Conservation (phyloP, 2,329 filamentous ascomycete genomes). For the Xylariaceae sp. region DNA sequence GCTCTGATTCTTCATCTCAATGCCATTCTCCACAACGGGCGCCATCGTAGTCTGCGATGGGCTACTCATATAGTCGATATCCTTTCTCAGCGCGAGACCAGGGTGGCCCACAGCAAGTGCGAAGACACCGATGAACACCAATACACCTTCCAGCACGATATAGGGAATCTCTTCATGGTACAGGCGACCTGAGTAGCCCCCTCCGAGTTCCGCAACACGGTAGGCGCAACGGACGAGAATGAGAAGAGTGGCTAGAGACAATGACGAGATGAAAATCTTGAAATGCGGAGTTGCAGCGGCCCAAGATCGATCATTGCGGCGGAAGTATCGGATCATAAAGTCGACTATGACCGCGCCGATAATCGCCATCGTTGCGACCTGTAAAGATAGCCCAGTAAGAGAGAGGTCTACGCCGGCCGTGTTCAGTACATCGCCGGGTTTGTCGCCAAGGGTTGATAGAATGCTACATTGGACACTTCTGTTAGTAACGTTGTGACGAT, state of each 20-base stretch:
- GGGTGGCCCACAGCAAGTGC: slow-evolving; percentile 42
- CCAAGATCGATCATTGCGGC: background rate
- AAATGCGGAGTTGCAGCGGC: slow-evolving; percentile 31
- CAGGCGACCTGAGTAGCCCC: slow-evolving; percentile 53
- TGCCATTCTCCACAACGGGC: background rate
- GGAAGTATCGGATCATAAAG: slow-evolving; percentile 35
- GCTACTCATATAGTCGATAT: too few relatives aligned
- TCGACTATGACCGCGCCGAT: slow-evolving; percentile 50
- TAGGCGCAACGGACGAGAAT: slow-evolving; percentile 59
- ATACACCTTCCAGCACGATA: slow-evolving; percentile 46
- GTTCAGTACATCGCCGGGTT: slow-evolving; percentile 43
- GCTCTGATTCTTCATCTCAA: slow-evolving; percentile 1
- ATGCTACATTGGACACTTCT: background rate
- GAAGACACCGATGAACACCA: slow-evolving; percentile 37
- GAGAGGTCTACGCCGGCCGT: slow-evolving; percentile 47
- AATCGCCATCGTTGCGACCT: slow-evolving; percentile 52
- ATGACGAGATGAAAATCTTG: slow-evolving; percentile 49
- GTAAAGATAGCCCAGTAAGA: slow-evolving; percentile 56
- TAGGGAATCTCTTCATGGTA: slow-evolving; percentile 47
- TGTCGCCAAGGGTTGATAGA: slow-evolving; percentile 39
- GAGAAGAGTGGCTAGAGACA: slow-evolving; percentile 50
- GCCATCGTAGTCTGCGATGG: background rate
- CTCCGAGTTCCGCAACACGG: slow-evolving; percentile 56
- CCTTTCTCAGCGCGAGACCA: slow-evolving; percentile 36
- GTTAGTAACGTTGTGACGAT: slow-evolving; percentile 39